phyloP scores from a whole-genome alignment of 2,329 filamentous ascomycete genomes.

The Penicillium sclerotiorum region DNA sequence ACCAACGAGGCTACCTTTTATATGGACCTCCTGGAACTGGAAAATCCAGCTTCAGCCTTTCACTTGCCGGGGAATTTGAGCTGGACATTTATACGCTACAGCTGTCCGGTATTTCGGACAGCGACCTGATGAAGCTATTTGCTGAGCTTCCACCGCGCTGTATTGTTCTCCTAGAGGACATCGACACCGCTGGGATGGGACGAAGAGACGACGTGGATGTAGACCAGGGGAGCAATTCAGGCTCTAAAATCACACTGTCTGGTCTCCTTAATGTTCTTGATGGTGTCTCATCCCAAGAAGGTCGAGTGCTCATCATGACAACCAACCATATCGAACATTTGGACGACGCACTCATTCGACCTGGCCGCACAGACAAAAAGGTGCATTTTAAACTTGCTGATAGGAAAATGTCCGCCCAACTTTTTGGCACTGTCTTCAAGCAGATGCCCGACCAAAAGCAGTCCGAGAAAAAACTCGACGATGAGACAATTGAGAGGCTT shows the following conservation, averaged over 20 bases:
- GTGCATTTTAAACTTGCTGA: slow-evolving; percentile 40
- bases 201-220: background rate
- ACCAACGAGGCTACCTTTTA: background rate
- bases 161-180: slow-evolving; percentile 69
- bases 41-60: background rate
- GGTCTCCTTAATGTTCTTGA: slow-evolving; percentile 83
- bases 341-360: slow-evolving; percentile 72
- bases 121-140: slow-evolving; percentile 59
- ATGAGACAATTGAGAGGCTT: no score
- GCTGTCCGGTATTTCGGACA: slow-evolving; percentile 62
- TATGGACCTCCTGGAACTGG: background rate
- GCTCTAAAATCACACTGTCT: slow-evolving; percentile 51
- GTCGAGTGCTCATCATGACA: slow-evolving; percentile 79
- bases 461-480: no score
- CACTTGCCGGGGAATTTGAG: slow-evolving; percentile 9
- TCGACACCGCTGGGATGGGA: slow-evolving; percentile 48
- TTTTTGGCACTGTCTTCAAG: no score
- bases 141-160: slow-evolving; percentile 61
- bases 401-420: no score
- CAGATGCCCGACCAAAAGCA: no score
- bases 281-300: slow-evolving; percentile 77
- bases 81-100: slow-evolving; percentile 65
- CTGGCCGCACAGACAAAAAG: slow-evolving; percentile 69
- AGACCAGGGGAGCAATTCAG: no score
- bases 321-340: slow-evolving; percentile 74